These are phyloP conservation scores for Rhynchospora breviuscula DNA, from an alignment of 176 grass and related monocot genomes.

Conservation along the genomic window DNA sequence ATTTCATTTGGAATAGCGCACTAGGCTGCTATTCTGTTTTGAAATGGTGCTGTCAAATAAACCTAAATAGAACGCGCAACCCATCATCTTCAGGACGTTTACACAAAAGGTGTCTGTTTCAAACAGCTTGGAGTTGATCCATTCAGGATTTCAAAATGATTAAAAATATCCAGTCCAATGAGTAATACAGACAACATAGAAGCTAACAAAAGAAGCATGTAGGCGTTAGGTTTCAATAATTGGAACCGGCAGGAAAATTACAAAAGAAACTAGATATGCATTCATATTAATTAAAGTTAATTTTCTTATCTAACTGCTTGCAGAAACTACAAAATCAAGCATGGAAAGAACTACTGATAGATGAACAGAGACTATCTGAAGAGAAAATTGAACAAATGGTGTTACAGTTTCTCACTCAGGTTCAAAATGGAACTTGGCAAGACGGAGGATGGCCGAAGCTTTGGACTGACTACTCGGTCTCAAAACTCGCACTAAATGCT, in stretches of 20 bases:
- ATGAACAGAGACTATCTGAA: constrained; percentile 58
- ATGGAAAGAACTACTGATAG: constrained; percentile 38
- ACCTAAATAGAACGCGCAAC: background rate
- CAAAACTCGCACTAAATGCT: constrained; percentile 89
- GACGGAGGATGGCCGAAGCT: constrained; percentile 67
- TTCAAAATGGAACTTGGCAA: constrained; percentile 65
- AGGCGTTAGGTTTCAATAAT: background rate
- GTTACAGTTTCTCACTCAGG: constrained; percentile 59
- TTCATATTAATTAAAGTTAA: background rate
- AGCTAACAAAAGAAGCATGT: background rate
- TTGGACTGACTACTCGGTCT: constrained; percentile 91
- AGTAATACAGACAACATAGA: background rate
- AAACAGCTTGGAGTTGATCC: background rate
- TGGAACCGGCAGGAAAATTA: background rate
- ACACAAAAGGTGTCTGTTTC: background rate
- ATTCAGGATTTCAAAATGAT: background rate
- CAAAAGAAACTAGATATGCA: background rate
- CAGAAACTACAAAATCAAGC: constrained; percentile 61
- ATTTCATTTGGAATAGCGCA: too few species aligned
- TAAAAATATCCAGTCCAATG: background rate
- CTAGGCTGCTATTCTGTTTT: too few species aligned
- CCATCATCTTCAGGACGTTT: background rate
- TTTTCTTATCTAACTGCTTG: background rate
- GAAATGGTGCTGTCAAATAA: too few species aligned
- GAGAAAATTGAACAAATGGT: constrained; percentile 49